Conservation (phyloP, 2,329 filamentous ascomycete species). For the Ceratocystis destructans region DNA sequence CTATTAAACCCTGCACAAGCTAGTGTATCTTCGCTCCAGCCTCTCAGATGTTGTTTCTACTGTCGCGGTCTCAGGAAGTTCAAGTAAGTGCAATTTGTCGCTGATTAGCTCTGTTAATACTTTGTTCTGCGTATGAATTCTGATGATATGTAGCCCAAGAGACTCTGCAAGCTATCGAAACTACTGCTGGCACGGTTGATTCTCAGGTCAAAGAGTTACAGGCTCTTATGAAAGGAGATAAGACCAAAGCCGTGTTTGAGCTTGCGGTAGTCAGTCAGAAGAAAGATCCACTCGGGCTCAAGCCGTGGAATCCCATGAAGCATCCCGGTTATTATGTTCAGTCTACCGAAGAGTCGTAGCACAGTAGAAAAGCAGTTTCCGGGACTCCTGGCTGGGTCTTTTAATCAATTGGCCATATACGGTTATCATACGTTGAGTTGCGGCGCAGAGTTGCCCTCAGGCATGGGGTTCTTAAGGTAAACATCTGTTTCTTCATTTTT, state of each 20-base stretch:
- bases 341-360: background rate
- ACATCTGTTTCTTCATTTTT: background rate
- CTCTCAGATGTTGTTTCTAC: slow-evolving; percentile 17
- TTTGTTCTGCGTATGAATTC: too few species aligned
- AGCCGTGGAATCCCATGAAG: slow-evolving; percentile 44
- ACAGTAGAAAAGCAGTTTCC: background rate
- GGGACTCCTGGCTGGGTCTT: too few species aligned
- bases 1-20: slow-evolving; percentile 4
- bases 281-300: slow-evolving; percentile 43
- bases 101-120: background rate
- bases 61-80: slow-evolving; percentile 10
- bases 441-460: background rate
- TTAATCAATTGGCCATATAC: background rate
- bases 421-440: background rate
- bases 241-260: slow-evolving; percentile 37
- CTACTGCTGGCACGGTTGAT: slow-evolving; percentile 11
- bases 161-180: slow-evolving; percentile 29
- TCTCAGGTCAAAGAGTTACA: slow-evolving; percentile 34
- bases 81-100: slow-evolving; percentile 9
- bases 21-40: slow-evolving; percentile 18
- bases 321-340: slow-evolving; percentile 41
- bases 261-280: slow-evolving; percentile 40
- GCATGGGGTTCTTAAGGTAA: background rate
- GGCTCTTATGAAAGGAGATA: slow-evolving; percentile 34
- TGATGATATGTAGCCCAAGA: slow-evolving; percentile 29